Evolutionary conservation across 495 filamentous ascomycete species (phyloP), one percentile per base, ranked within the genome.

Genomic region (Penicillium lagena): DNA sequence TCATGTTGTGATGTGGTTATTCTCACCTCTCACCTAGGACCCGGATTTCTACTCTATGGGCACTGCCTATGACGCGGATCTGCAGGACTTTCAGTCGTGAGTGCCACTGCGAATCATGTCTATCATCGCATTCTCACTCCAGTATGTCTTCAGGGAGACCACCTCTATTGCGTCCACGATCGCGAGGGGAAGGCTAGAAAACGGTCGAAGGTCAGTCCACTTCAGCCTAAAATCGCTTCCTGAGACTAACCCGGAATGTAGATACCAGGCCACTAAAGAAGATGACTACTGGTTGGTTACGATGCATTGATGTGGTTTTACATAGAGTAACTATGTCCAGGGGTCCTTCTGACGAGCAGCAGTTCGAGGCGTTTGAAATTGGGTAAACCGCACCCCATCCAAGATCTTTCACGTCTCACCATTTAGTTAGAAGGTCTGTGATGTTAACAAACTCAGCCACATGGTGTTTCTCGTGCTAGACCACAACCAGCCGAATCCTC

Each of bases 221-320:
- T 6, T 45, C 32, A n/a, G 34, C n/a, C 11, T 1, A n/a, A 36
- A 22, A 17, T 12, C 31, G n/a, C 11, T 41, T 35, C 17, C 14
- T 15, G 27, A 31, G 14, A 43, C 27, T 43, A 39, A 48, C 39
- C 7, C 9, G 12, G 28, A 13, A 29, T 12, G 12, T 32, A 54
- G 51, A 46, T 54, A 54, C 28, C 51, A 54, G 33, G 46, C 51
- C n/a, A 46, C 30, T 14, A 54, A 54, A 37, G 50, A 52, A 41
- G 51, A 54, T 40, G 46, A 54, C 22, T 54, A 54, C 46, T 54
- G 51, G 51, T 54, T 39, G 4, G 51, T 54, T 38, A 1, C 17
- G 30, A 29, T n/a, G 11, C 14, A 37, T 39, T 34, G 14, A n/a
- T 28, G 15, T 41, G 32, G 2, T 6, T 34, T 9, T 34, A 34